These are phyloP conservation scores for Coniochaeta sp. DNA, from an alignment of 2,329 filamentous ascomycete genomes.

Conservation along the genomic window DNA sequence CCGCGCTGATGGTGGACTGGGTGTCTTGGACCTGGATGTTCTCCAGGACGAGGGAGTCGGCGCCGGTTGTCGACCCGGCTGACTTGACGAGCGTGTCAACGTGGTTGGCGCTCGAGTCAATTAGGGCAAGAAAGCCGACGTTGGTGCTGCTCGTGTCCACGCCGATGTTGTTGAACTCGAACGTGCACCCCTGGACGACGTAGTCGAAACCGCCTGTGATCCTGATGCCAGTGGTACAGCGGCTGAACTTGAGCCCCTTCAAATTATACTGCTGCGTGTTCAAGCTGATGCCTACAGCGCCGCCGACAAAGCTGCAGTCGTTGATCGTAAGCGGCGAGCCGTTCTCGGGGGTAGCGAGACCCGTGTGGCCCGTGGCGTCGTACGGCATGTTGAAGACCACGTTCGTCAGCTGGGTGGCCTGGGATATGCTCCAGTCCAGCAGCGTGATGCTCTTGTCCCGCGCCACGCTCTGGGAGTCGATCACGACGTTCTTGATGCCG, in stretches of 20 bases:
- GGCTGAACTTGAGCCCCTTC: constrained; percentile 13
- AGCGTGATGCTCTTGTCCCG: constrained; percentile 19
- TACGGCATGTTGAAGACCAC: constrained; percentile 27
- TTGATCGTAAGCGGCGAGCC: constrained; percentile 13
- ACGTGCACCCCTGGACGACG: neutral
- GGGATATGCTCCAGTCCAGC: constrained; percentile 30
- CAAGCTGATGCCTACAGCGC: constrained; percentile 11
- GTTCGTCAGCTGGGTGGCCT: constrained; percentile 28
- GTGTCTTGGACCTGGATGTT: constrained; percentile 8
- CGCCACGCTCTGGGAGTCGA: constrained; percentile 26
- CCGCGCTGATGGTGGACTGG: constrained; percentile 6
- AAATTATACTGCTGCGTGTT: constrained; percentile 16
- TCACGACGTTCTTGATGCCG: constrained; percentile 27
- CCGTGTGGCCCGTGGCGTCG: constrained; percentile 22
- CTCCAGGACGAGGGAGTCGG: constrained; percentile 9
- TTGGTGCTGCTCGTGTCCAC: constrained; percentile 5
- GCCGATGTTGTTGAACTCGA: constrained; percentile 3
- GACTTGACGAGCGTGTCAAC: constrained; percentile 5
- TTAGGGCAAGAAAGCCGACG: constrained; percentile 9
- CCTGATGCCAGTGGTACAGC: constrained; percentile 8
- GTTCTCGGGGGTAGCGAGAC: constrained; percentile 20
- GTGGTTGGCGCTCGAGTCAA: constrained; percentile 11
- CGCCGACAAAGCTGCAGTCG: constrained; percentile 13
- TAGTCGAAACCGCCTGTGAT: neutral
- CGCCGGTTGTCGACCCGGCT: neutral